A percentile compares a stretch with the other conserved stretches of the same genome.
Evolutionary conservation across 192 early-diverging fungal species (phyloP).

Genomic region (Diversispora eburnea): DNA sequence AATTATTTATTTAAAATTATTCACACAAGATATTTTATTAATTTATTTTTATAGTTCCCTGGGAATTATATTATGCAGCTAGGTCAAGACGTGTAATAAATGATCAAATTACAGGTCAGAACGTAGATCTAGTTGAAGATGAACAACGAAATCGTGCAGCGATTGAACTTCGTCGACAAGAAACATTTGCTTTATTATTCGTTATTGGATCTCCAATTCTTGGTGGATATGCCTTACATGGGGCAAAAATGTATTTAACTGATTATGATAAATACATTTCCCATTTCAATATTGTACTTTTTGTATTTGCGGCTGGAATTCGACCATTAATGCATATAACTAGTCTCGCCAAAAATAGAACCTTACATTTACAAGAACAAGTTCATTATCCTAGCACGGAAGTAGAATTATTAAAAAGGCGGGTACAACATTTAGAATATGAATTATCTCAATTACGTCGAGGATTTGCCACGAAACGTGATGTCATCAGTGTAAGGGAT

Average conservation of each 20-base stretch:
- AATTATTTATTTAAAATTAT: not conserved
- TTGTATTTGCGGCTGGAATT: constrained; percentile 54
- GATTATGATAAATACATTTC: constrained; percentile 54
- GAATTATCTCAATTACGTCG: constrained; percentile 46
- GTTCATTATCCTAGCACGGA: constrained; percentile 48
- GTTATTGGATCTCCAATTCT: constrained; percentile 52
- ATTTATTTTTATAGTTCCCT: constrained; percentile 44
- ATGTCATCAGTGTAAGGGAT: constrained; percentile 47
- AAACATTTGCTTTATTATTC: constrained; percentile 45
- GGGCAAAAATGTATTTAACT: constrained; percentile 49
- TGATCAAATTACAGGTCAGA: constrained; percentile 28
- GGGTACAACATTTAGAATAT: constrained; percentile 47
- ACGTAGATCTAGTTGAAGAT: constrained; percentile 36
- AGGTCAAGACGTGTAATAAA: constrained; percentile 44
- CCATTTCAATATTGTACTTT: constrained; percentile 53
- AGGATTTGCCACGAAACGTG: constrained; percentile 55
- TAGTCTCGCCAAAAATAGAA: constrained; percentile 46
- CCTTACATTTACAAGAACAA: constrained; percentile 52
- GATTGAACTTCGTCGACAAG: constrained; percentile 46
- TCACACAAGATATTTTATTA: not conserved
- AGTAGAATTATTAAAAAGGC: constrained; percentile 44
- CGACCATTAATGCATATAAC: constrained; percentile 51
- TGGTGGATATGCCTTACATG: constrained; percentile 53
- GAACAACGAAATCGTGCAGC: constrained; percentile 34
- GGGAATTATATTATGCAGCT: constrained; percentile 57